Conservation (phyloP, 2,329 filamentous ascomycete genomes). For the Reticulascus tulasneorum region DNA sequence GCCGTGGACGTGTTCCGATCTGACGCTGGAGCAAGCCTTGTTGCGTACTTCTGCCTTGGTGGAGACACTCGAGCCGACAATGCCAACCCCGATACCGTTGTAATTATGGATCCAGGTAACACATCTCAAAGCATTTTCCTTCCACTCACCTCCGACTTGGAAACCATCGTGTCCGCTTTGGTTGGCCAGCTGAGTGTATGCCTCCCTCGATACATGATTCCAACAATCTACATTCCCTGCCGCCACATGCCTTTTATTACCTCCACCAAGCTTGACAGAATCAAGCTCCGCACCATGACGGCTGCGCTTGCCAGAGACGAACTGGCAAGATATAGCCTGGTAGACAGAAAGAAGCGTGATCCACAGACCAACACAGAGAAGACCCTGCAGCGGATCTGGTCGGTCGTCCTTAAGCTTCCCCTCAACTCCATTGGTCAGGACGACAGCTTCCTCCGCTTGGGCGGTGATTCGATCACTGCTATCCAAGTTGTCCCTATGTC, state of each 20-base stretch:
- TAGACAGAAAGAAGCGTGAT: not conserved
- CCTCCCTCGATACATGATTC: constrained; percentile 13
- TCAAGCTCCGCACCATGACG: constrained; percentile 4
- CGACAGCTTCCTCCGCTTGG: constrained; percentile 23
- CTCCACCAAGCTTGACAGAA: constrained; percentile 14
- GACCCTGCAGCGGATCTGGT: not conserved
- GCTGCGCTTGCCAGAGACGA: constrained; percentile 4
- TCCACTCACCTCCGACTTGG: not conserved
- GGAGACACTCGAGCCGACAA: not conserved
- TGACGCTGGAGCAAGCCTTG: not conserved
- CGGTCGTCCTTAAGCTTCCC: not conserved
- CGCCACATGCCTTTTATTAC: constrained; percentile 15
- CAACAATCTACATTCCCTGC: constrained; percentile 11
- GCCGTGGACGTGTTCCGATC: not conserved
- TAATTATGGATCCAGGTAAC: too few species aligned
- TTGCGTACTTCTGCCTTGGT: constrained; percentile 1
- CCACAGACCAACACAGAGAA: constrained; percentile 1
- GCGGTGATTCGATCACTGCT: constrained; percentile 23
- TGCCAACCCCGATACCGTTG: too few species aligned
- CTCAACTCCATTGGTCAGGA: constrained; percentile 5
- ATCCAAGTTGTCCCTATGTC: constrained; percentile 8
- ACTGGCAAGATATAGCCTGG: not conserved
- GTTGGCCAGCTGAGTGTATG: not conserved
- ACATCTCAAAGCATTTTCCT: not conserved
- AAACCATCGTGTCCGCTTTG: not conserved